Base-by-base conservation (phyloP, 148 eudicot genomes). In the Diospyros kaki region DNA sequence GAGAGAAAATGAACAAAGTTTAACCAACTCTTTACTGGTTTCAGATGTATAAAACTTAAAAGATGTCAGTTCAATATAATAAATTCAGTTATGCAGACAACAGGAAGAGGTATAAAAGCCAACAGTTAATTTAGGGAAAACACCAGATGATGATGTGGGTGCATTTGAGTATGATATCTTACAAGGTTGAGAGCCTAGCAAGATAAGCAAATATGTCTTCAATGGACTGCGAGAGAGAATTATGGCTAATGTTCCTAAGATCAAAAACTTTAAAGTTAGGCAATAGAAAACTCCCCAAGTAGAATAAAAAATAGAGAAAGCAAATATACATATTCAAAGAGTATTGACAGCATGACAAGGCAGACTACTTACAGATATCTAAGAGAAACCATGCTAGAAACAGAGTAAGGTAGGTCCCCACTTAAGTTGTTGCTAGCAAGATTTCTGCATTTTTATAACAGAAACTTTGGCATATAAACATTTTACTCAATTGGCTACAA, bases 181-280 rank as follows among this genome's bases (percentile, higher is more conserved):
- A 95, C 98, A 95, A 13, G 71, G 96, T 88, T 55, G 82, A 77
- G 53, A 95, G 91, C 43, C 61, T 78, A 61, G 87, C 69, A 74
- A 90, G 96, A 86, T 92, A 89, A 74, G 89, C 53, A 78, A 92
- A 95, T 9, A 92, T 76, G 75, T 95, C 98, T 74, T 89, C 92
- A 77, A 92, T 82, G 28, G 84, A 50, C 82, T 86, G 90, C 43
- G 96, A 74, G 66, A 95, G 82, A 8, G 84, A 77, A 85, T 95
- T 95, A 63, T 75, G 86, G 84, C 97, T 95, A 69, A 89, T 65
- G 66, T 95, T 95, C 87, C 98, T 92, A 74, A 53, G 76, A 78
- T 43, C 43, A 74, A 61, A 55, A 72, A 83, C 42, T 38, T 64
- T 40, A 63, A 9, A 70, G 73, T 69, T 69, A 73, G 15, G 68